These are phyloP conservation scores for Nitzschia sp. DNA, from an alignment of 108 stramenopile species.

Conservation along the genomic window DNA sequence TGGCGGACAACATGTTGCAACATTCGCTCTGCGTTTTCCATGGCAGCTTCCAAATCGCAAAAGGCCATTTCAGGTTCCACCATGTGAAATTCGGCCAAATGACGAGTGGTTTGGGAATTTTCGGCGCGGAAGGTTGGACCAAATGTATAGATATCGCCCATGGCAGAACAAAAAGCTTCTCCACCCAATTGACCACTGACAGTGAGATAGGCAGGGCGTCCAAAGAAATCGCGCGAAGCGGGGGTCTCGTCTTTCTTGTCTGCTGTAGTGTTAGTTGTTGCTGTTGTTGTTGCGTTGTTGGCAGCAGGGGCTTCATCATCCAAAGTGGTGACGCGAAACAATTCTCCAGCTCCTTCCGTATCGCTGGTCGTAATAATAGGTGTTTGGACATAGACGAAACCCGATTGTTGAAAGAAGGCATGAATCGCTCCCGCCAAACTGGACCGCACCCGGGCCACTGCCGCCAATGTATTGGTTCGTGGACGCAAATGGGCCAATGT, in stretches of 20 bases:
- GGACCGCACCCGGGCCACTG: conserved; percentile 92
- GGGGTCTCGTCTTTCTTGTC: conserved; percentile 48
- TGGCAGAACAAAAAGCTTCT: conserved; percentile 95
- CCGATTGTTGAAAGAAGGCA: conserved; percentile 85
- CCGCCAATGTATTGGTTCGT: conserved; percentile 94
- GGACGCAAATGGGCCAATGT: conserved; percentile 96
- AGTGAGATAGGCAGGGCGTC: conserved; percentile 91
- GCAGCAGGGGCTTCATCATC: conserved; percentile 67
- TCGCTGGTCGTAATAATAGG: conserved; percentile 97
- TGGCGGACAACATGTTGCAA: conserved; percentile 84
- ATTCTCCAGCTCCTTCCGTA: conserved; percentile 99
- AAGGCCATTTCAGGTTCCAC: conserved; percentile 99
- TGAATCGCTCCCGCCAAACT: conserved; percentile 85
- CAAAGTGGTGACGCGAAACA: conserved; percentile 97
- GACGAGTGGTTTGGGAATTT: conserved; percentile 96
- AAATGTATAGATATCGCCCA: conserved; percentile 99
- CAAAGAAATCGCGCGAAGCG: conserved; percentile 92
- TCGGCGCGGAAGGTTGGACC: conserved; percentile 99
- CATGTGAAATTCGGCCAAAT: conserved; percentile 96
- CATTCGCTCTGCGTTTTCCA: conserved; percentile 97
- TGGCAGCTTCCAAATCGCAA: conserved; percentile 88
- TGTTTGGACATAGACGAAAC: conserved; percentile 95
- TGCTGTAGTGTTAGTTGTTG: conserved; percentile 23
- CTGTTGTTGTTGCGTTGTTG: conserved; percentile 28
- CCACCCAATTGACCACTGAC: conserved; percentile 96